Conservation (phyloP, 768 basidiomycete species). For the Tephrocybe sp. region DNA sequence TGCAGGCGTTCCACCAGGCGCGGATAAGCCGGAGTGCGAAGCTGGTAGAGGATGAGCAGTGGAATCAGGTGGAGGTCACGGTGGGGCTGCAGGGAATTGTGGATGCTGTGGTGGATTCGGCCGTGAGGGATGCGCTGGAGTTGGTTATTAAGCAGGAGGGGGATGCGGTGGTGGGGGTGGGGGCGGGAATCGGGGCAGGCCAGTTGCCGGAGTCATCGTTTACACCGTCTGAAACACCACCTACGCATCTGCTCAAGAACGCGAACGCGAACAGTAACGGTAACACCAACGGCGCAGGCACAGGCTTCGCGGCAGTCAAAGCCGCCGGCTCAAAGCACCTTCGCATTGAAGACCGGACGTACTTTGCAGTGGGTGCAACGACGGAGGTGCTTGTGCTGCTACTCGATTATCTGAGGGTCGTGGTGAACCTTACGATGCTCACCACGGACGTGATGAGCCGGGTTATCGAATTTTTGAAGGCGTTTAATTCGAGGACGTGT, state of each 20-base stretch:
- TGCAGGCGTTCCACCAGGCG: constrained; percentile 81
- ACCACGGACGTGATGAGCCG: constrained; percentile 95
- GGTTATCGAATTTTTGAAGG: constrained; percentile 93
- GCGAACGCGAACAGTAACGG: background rate
- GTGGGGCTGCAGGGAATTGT: constrained; percentile 64
- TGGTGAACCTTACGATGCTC: constrained; percentile 83
- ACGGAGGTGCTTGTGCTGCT: constrained; percentile 69
- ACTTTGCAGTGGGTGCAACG: constrained; percentile 86
- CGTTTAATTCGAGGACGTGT: constrained; percentile 97
- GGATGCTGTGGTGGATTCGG: constrained; percentile 74
- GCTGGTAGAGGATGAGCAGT: constrained; percentile 93
- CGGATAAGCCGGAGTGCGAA: constrained; percentile 80
- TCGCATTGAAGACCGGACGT: constrained; percentile 79
- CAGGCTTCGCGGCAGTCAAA: constrained; percentile 1
- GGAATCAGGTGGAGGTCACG: constrained; percentile 80
- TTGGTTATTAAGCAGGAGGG: constrained; percentile 39
- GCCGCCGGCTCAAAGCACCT: constrained; percentile 50
- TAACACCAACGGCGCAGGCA: constrained; percentile 7
- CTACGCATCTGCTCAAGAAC: background rate
- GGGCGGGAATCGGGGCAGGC: background rate
- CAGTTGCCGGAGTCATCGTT: background rate
- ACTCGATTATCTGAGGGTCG: constrained; percentile 82
- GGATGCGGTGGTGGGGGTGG: background rate
- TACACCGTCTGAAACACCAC: background rate
- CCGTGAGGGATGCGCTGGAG: constrained; percentile 77